Percentiles rank a stretch among this genome's conserved stretches.
Conservation (phyloP, 2,329 filamentous ascomycete genomes). For the Alternaria angustiovoidea region DNA sequence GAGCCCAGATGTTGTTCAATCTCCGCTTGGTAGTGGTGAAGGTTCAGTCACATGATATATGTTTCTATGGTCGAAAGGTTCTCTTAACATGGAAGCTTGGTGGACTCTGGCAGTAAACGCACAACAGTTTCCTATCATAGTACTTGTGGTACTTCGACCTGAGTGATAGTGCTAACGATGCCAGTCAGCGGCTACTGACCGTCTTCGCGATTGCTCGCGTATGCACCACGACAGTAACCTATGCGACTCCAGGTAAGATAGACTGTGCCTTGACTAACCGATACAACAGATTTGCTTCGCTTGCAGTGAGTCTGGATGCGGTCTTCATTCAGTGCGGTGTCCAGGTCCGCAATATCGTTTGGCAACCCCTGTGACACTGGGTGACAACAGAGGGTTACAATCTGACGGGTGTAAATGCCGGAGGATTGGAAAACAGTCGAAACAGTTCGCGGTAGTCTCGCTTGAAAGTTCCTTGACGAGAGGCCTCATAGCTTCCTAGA, state of each 20-base stretch:
- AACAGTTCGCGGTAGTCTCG: background rate
- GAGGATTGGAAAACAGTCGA: background rate
- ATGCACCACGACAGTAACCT: background rate
- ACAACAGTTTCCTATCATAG: background rate
- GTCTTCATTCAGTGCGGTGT: background rate
- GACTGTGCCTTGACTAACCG: background rate
- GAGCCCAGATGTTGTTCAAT: background rate
- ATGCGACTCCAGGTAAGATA: background rate
- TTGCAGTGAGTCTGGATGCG: background rate
- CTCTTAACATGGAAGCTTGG: background rate
- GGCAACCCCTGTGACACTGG: background rate
- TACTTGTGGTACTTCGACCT: background rate
- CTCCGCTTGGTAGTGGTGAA: background rate
- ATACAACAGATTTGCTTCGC: background rate
- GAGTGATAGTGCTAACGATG: background rate
- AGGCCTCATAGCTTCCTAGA: background rate
- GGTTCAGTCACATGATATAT: background rate
- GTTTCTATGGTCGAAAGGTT: background rate
- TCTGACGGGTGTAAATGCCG: background rate
- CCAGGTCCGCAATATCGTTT: background rate
- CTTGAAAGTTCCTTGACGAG: background rate
- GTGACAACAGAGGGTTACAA: background rate
- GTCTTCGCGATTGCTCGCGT: background rate
- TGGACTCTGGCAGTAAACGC: background rate
- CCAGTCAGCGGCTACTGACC: background rate